These are phyloP conservation scores for Fraxinus cuspidata DNA, from an alignment of 257 asterid genomes.

Conservation along the genomic window DNA sequence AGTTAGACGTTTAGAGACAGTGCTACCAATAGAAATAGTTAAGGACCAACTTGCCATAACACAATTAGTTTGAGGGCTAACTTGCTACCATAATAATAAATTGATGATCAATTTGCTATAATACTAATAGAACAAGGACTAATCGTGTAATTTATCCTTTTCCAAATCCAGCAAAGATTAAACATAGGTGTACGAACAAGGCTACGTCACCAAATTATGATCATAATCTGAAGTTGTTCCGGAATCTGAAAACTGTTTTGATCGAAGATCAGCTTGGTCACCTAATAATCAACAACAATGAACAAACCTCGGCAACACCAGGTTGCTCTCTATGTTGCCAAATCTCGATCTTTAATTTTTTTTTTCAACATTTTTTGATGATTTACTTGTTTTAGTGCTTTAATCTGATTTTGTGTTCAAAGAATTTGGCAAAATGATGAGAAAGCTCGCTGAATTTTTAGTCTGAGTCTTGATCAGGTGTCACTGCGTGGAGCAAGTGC, in stretches of 20 bases:
- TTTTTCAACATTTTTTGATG: neutral
- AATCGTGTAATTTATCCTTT: neutral
- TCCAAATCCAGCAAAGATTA: neutral
- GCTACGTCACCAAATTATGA: neutral
- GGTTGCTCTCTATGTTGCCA: neutral
- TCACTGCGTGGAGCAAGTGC: constrained; percentile 94
- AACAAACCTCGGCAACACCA: neutral
- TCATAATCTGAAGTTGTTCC: neutral
- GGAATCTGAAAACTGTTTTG: neutral
- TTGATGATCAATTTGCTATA: neutral
- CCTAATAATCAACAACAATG: neutral
- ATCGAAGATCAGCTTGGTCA: neutral
- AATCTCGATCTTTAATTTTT: neutral
- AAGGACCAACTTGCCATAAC: too few species aligned
- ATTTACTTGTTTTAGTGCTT: neutral
- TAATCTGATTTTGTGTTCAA: neutral
- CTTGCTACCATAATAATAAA: too few species aligned
- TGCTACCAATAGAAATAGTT: too few species aligned
- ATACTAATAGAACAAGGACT: neutral
- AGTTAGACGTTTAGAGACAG: too few species aligned
- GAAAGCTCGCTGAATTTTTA: neutral
- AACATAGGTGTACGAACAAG: neutral
- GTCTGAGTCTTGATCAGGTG: constrained; percentile 51
- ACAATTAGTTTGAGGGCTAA: too few species aligned
- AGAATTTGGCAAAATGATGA: neutral